These are phyloP conservation scores for Monilinia laxa DNA, from an alignment of 2,329 filamentous ascomycete species.

Conservation along the genomic window DNA sequence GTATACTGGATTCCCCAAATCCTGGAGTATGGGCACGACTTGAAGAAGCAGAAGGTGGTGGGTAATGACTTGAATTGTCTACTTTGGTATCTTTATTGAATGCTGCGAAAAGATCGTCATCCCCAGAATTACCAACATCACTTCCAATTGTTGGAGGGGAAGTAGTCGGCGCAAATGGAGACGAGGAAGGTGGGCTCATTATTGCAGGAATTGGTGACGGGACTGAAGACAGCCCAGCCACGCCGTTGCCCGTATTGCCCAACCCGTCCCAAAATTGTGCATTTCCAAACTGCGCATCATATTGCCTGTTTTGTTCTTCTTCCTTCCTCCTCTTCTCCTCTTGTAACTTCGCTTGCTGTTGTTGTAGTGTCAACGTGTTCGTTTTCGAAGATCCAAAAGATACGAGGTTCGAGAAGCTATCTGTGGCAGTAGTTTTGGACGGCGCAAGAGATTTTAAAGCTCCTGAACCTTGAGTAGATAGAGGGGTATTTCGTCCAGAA, in stretches of 20 bases:
- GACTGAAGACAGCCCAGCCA: slow-evolving; percentile 47
- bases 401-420: slow-evolving; percentile 78
- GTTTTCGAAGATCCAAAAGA: slow-evolving; percentile 57
- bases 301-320: slow-evolving; percentile 67
- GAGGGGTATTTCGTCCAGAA: slow-evolving; percentile 57
- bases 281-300: slow-evolving; percentile 76
- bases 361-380: slow-evolving; percentile 73
- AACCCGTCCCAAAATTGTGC: slow-evolving; percentile 74
- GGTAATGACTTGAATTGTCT: slow-evolving; percentile 64
- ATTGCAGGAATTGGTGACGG: slow-evolving; percentile 51
- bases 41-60: slow-evolving; percentile 49
- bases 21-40: slow-evolving; percentile 46
- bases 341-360: slow-evolving; percentile 69
- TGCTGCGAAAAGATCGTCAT: slow-evolving; percentile 66
- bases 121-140: slow-evolving; percentile 42
- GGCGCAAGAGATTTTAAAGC: slow-evolving; percentile 41
- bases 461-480: slow-evolving; percentile 46
- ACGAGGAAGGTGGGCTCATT: slow-evolving; percentile 40
- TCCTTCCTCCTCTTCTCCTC: slow-evolving; percentile 70
- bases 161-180: slow-evolving; percentile 36
- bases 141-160: slow-evolving; percentile 45
- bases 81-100: slow-evolving; percentile 67
- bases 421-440: slow-evolving; percentile 50
- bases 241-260: slow-evolving; percentile 51
- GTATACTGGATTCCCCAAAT: slow-evolving; percentile 41